Evolutionary conservation across 257 asterid species (phyloP), one percentile per base, ranked within the genome.

Genomic region (Gentiana straminea): DNA sequence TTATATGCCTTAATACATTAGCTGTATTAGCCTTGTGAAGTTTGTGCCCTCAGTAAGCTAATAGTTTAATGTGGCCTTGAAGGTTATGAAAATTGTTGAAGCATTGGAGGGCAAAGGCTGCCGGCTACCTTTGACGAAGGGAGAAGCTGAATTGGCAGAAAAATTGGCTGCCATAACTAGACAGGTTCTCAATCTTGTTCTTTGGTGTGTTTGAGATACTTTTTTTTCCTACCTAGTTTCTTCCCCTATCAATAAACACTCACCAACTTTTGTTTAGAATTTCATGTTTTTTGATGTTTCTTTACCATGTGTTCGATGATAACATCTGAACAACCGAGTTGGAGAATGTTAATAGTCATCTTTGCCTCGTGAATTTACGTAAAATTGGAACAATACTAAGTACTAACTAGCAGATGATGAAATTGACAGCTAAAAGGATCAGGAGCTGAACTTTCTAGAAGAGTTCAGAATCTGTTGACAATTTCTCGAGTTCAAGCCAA

Each of bases 101-200:
- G 94, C 95, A 41, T 72, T 92, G 63, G 95, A 88, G 75, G 78
- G 91, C 55, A 92, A 83, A 75, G 99, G 97, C 35, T 78, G 76
- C 64, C 79, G 94, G 55, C 68, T 88, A 49, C 97, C 99, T 68
- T 65, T 88, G 63, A 81, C 75, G 84, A 88, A 85, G 74, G 94
- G 91, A 54, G 99, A 92, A 78, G 99, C 83, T 60, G 99, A 88
- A 73, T 77, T 92, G 76, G 97, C 94, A 4, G 95, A 92, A 79
- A 92, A 82, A 75, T 73, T 92, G 74, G 89, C 86, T 47, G 72
- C 81, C 51, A 74, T 81, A 61, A 75, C 81, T 62, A 80, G 94
- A 86, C 97, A 85, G 99, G 97, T 91, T 57, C 13, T 57, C 41
- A 13, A 47, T 58, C 39, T 52, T 33, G 48, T 33, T 35, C 43